Evolutionary conservation across 371 early-diverging fungal genomes (phyloP).

Genomic region (Mortierella polycephala): DNA sequence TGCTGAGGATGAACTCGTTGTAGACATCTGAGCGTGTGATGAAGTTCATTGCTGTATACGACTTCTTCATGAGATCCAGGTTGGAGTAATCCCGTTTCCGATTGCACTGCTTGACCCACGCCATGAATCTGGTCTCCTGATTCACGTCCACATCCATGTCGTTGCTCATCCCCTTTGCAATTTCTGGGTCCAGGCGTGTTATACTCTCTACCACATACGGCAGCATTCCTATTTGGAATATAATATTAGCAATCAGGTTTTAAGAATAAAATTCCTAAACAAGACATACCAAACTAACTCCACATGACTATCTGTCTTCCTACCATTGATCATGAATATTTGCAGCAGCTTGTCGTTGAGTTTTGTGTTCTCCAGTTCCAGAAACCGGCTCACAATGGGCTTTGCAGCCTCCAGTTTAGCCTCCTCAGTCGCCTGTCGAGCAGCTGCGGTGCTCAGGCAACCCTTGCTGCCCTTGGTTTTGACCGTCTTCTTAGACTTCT

Average conservation of each 20-base stretch:
- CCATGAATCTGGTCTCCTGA: slow-evolving; percentile 45
- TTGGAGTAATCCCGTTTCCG: slow-evolving; percentile 38
- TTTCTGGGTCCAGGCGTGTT: slow-evolving; percentile 46
- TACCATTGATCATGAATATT: slow-evolving; percentile 50
- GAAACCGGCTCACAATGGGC: slow-evolving; percentile 48
- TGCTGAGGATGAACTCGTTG: slow-evolving; percentile 51
- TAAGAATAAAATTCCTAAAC: background rate
- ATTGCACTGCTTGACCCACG: slow-evolving; percentile 26
- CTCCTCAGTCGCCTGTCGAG: slow-evolving; percentile 37
- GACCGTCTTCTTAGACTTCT: slow-evolving; percentile 45
- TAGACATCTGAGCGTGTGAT: slow-evolving; percentile 42
- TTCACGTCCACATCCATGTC: slow-evolving; percentile 20
- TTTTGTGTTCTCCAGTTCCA: slow-evolving; percentile 46
- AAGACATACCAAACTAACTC: background rate
- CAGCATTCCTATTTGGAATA: slow-evolving; percentile 30
- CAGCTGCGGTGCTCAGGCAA: slow-evolving; percentile 20
- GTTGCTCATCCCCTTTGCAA: slow-evolving; percentile 20
- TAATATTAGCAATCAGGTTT: background rate
- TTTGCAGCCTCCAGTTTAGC: slow-evolving; percentile 46
- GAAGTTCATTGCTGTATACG: slow-evolving; percentile 54
- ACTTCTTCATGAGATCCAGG: slow-evolving; percentile 48
- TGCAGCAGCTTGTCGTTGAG: slow-evolving; percentile 48
- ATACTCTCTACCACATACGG: slow-evolving; percentile 41
- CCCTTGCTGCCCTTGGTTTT: slow-evolving; percentile 52
- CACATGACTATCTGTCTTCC: background rate